Evolutionary conservation across 805 yeast genomes (phyloP).

Genomic region (Pichia rugopelliculosa): DNA sequence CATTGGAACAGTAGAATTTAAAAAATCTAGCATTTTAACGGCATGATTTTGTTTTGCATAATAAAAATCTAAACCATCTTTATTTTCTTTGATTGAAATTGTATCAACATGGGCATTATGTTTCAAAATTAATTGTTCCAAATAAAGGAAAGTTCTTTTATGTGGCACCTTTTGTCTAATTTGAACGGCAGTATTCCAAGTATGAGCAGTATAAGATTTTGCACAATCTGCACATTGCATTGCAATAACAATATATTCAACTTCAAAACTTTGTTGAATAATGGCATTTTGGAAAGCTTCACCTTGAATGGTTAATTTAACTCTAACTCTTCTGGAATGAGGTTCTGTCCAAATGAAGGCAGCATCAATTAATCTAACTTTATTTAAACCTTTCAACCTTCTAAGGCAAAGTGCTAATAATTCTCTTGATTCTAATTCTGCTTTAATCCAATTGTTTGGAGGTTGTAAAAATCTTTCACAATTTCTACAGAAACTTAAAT

Average conservation of each 20-base stretch:
- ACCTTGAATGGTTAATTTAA: conserved; percentile 91
- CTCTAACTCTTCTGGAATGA: conserved; percentile 88
- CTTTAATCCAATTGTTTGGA: conserved; percentile 87
- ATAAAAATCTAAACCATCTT: conserved; percentile 92
- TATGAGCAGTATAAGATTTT: conserved; percentile 89
- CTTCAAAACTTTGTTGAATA: conserved; percentile 90
- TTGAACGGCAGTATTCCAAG: conserved; percentile 98
- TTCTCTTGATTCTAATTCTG: conserved; percentile 88
- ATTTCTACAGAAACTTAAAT: conserved; percentile 89
- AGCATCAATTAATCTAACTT: conserved; percentile 86
- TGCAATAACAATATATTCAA: conserved; percentile 86
- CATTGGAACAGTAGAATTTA: conserved; percentile 77
- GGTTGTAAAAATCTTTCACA: conserved; percentile 96
- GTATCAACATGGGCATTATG: conserved; percentile 93
- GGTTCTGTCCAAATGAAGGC: conserved; percentile 98
- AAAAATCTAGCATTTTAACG: conserved; percentile 85
- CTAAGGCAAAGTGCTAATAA: conserved; percentile 83
- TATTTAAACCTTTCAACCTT: conserved; percentile 78
- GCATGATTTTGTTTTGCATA: conserved; percentile 89
- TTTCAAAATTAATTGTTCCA: conserved; percentile 89
- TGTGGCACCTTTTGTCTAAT: conserved; percentile 96
- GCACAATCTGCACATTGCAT: conserved; percentile 99
- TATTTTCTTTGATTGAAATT: conserved; percentile 83
- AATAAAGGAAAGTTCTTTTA: conserved; percentile 90
- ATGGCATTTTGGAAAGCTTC: conserved; percentile 91